Percentiles rank a stretch among this genome's conserved stretches.
Conservation (phyloP, 2,329 filamentous ascomycete species). For the Trichoderma atrobrunneum region DNA sequence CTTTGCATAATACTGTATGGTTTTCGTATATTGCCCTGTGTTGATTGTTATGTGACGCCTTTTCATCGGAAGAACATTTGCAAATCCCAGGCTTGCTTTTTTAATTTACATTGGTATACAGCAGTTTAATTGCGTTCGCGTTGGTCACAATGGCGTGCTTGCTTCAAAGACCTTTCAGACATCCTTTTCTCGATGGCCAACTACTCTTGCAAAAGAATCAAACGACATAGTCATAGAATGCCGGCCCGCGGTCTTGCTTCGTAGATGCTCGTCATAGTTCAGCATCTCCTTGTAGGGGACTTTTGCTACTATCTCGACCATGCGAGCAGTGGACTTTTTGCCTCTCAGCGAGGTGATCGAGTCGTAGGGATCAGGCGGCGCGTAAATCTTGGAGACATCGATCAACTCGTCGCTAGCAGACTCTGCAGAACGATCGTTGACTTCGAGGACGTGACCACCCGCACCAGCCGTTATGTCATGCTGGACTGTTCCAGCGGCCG, state of each 20-base stretch:
- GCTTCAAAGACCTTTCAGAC: conserved; percentile 29
- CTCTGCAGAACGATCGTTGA: conserved; percentile 54
- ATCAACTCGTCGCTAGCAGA: conserved; percentile 47
- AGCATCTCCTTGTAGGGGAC: conserved; percentile 97
- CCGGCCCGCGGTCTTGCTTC: conserved; percentile 83
- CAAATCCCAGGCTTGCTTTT: not conserved
- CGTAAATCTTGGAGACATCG: conserved; percentile 74
- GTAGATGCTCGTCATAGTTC: conserved; percentile 83
- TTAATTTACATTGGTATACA: not conserved
- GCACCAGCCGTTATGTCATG: conserved; percentile 74
- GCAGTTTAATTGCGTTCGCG: not conserved
- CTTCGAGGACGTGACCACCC: conserved; percentile 69
- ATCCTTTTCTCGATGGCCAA: conserved; percentile 52
- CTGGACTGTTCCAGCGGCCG: conserved; percentile 74
- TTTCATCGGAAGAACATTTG: not conserved
- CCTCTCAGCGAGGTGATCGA: conserved; percentile 55
- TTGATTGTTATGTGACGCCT: not conserved
- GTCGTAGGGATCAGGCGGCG: conserved; percentile 79
- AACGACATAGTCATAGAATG: conserved; percentile 59
- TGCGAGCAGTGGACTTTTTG: conserved; percentile 48
- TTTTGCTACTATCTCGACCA: conserved; percentile 71
- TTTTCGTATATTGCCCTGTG: not conserved
- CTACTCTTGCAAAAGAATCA: conserved; percentile 56
- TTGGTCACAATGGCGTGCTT: not conserved
- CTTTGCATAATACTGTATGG: not conserved